Base-by-base conservation (phyloP, 1,139 yeast species). In the Taphrina sp. region DNA sequence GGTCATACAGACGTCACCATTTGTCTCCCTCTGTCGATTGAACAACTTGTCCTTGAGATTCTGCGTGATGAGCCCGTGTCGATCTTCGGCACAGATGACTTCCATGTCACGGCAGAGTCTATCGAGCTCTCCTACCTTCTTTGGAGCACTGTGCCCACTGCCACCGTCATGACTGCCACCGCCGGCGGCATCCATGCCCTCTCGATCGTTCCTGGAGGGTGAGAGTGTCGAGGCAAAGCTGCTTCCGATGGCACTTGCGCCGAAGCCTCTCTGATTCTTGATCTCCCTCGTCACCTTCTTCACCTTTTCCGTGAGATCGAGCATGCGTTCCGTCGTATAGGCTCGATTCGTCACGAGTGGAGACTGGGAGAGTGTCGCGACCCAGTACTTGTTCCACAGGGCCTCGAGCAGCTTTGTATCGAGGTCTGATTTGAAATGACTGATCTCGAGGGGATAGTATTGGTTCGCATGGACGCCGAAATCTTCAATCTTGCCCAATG, bases 361-460 rank as follows among this genome's bases (percentile, higher is more conserved):
- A 5, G 68, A 65, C 44, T 66, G 67, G 1, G 73, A 64, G n/a
- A 72, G 62, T 8, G 70, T 69, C 10, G 68, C 64, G 17, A 76
- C 72, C 85, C 82, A 80, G 47, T 78, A 76, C 63, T 76, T 75
- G 63, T 72, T 71, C 74, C 78, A 74, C 43, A 79, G 63, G 42
- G 72, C 64, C 43, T 77, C 74, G 36, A 80, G 67, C 39, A 82
- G 66, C 56, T 70, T 70, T 10, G 70, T 64, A 62, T 85, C 92
- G n/a, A 74, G 64, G 1, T 73, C 67, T 41, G 80, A 80, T 58
- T 79, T 76, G 71, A 83, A 85, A 10, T 85, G 74, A 37, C 80
- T 77, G 36, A 88, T 76, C 34, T 82, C 81, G 37, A 90, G 71
- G 8, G 85, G 74, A 66, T 89, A 89, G 70, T 86, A 90, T 61